phyloP scores from a whole-genome alignment of 768 basidiomycete genomes.

The Thelephora ganbajun region DNA sequence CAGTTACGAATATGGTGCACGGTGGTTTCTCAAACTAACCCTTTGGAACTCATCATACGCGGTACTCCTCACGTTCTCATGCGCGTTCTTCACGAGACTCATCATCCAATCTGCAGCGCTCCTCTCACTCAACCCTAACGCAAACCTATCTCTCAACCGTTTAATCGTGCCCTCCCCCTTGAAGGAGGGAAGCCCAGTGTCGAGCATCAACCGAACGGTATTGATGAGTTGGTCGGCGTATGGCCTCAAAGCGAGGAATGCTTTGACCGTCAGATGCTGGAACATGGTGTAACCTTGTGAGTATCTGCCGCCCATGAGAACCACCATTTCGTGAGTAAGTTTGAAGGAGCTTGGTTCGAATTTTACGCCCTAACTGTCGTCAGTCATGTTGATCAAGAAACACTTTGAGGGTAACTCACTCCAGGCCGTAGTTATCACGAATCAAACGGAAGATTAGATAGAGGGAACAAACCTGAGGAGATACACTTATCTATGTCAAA shows the following conservation, averaged over 20 bases:
- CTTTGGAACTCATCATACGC: slow-evolving; percentile 95
- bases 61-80: slow-evolving; percentile 87
- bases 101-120: slow-evolving; percentile 94
- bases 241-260: slow-evolving; percentile 92
- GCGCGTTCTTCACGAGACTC: slow-evolving; percentile 77
- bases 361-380: slow-evolving; percentile 68
- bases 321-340: slow-evolving; percentile 96
- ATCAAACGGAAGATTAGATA: slow-evolving; percentile 15
- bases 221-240: slow-evolving; percentile 84
- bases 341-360: slow-evolving; percentile 99
- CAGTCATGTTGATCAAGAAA: background rate
- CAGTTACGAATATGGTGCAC: slow-evolving; percentile 1
- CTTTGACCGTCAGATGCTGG: slow-evolving; percentile 87
- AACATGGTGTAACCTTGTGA: slow-evolving; percentile 93
- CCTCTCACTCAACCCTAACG: slow-evolving; percentile 65
- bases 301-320: slow-evolving; percentile 89
- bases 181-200: slow-evolving; percentile 89
- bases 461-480: slow-evolving; percentile 4
- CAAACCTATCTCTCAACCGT: slow-evolving; percentile 78
- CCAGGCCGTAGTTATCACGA: slow-evolving; percentile 45
- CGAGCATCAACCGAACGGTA: slow-evolving; percentile 87
- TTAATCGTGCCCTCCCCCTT: slow-evolving; percentile 91
- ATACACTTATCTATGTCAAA: slow-evolving; percentile 95
- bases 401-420: slow-evolving; percentile 24
- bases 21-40: slow-evolving; percentile 28